A percentile compares a stretch with the other conserved stretches of the same genome.
These are phyloP conservation scores for Przewalskia tangutica DNA, from an alignment of 257 asterid species.

Conservation along the genomic window DNA sequence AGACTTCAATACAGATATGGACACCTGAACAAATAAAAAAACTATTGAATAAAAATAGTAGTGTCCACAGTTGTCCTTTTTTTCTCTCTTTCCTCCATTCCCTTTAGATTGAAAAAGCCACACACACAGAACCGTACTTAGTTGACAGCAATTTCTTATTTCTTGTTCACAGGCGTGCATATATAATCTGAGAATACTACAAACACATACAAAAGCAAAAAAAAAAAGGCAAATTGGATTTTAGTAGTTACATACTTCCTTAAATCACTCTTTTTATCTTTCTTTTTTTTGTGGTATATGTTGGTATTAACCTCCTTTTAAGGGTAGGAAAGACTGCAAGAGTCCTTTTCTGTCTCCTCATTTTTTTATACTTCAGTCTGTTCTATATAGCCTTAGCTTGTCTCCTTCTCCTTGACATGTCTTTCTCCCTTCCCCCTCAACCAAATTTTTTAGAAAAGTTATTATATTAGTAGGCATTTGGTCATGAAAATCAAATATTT, in stretches of 20 bases:
- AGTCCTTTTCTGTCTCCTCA: constrained; percentile 30
- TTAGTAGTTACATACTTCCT: constrained; percentile 18
- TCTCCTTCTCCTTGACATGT: constrained; percentile 29
- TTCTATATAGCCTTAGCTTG: constrained; percentile 16
- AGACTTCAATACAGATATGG: too few species aligned
- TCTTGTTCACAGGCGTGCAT: constrained; percentile 31
- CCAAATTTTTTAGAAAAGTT: too few species aligned
- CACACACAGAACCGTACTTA: constrained; percentile 15
- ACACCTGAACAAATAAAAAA: too few species aligned
- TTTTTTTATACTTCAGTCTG: constrained; percentile 23
- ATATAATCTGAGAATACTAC: neutral
- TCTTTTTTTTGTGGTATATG: constrained; percentile 15
- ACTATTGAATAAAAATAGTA: neutral
- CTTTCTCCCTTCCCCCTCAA: constrained; percentile 8
- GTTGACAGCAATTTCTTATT: constrained; percentile 13
- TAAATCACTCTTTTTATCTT: constrained; percentile 16
- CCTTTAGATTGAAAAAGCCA: constrained; percentile 6
- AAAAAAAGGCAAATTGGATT: constrained; percentile 21
- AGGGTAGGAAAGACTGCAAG: constrained; percentile 7
- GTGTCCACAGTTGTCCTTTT: neutral
- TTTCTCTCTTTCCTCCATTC: neutral
- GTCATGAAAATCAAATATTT: too few species aligned
- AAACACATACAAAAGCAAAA: neutral
- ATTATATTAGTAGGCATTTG: too few species aligned
- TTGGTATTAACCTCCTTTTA: constrained; percentile 7